These are phyloP conservation scores for Trypanosoma scelopori DNA, from an alignment of 208 protist genomes.

Conservation along the genomic window DNA sequence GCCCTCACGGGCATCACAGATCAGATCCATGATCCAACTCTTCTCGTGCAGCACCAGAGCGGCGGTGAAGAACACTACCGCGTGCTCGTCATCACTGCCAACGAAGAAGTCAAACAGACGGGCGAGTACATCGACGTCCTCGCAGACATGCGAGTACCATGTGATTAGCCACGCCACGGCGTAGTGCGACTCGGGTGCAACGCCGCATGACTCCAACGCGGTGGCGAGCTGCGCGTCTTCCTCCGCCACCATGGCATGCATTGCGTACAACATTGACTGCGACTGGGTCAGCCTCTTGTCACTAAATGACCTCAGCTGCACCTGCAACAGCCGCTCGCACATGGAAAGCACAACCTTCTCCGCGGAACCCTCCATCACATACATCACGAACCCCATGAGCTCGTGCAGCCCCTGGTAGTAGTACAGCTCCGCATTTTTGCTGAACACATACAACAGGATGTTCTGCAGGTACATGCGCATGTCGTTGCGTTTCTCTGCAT, in stretches of 20 bases:
- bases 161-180: constrained; percentile 86
- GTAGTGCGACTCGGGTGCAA: constrained; percentile 86
- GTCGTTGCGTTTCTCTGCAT: constrained; percentile 37
- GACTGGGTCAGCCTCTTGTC: constrained; percentile 47
- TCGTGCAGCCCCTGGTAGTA: constrained; percentile 90
- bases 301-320: constrained; percentile 63
- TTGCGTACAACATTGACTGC: constrained; percentile 75
- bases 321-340: constrained; percentile 57
- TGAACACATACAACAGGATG: constrained; percentile 60
- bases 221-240: constrained; percentile 57
- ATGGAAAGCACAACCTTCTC: constrained; percentile 52
- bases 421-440: constrained; percentile 48
- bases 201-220: constrained; percentile 60
- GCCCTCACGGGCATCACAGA: constrained; percentile 35
- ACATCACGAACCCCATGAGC: constrained; percentile 82
- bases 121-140: constrained; percentile 40
- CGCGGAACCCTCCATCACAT: constrained; percentile 44
- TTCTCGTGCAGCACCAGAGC: constrained; percentile 62
- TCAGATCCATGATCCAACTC: constrained; percentile 49
- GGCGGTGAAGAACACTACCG: constrained; percentile 75
- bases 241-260: constrained; percentile 66
- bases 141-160: constrained; percentile 74
- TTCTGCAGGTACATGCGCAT: constrained; percentile 51
- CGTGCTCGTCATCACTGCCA: constrained; percentile 33
- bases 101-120: constrained; percentile 83